Conservation (phyloP, 2,329 filamentous ascomycete species). For the Hypoxylon sp. region DNA sequence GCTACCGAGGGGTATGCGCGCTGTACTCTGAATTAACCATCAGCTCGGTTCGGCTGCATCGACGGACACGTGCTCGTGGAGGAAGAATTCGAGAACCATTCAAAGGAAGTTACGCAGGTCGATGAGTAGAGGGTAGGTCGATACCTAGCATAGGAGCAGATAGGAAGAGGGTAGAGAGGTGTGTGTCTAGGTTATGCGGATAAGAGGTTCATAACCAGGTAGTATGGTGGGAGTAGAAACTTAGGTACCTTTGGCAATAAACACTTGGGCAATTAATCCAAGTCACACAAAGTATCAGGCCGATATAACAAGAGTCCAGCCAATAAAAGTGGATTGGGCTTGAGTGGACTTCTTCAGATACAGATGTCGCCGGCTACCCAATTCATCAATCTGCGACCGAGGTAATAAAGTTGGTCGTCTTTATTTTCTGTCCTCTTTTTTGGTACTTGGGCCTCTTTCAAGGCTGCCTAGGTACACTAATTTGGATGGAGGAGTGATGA, state of each 20-base stretch:
- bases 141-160: constrained; percentile 4
- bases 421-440: not conserved
- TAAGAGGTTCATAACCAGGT: constrained; percentile 5
- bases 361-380: not conserved
- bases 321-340: constrained; percentile 17
- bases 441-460: constrained; percentile 18
- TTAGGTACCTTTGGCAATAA: too few relatives aligned
- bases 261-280: constrained; percentile 1
- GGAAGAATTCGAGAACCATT: constrained; percentile 10
- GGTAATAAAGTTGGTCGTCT: not conserved
- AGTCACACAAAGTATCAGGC: not conserved
- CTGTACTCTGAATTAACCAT: constrained; percentile 7
- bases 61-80: constrained; percentile 4
- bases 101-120: not conserved
- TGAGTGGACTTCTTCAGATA: not conserved
- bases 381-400: not conserved
- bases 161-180: not conserved
- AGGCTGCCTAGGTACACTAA: constrained; percentile 30
- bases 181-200: constrained; percentile 5
- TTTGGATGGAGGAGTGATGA: constrained; percentile 39
- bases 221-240: too few relatives aligned
- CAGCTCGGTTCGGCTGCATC: constrained; percentile 10
- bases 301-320: not conserved
- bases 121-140: not conserved
- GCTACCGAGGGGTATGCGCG: constrained; percentile 9